Evolutionary conservation across 805 yeast genomes (phyloP), one percentile per base, ranked within the genome.

Genomic region (Lipomyces spencermartinsiae): DNA sequence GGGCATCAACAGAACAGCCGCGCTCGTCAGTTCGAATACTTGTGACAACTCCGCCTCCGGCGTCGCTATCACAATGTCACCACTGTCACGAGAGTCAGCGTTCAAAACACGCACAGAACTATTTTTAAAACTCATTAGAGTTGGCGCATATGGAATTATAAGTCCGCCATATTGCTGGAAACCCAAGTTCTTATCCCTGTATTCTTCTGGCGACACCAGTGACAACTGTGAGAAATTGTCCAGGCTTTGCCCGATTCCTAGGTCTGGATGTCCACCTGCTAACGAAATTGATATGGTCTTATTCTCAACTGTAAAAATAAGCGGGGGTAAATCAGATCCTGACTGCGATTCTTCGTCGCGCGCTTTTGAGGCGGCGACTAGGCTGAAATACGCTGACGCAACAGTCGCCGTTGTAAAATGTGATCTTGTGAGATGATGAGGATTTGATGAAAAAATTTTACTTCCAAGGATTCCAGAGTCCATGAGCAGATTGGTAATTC

Each of bases 101-200:
- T 65, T 65, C n/a, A 56, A 31, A 25, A 63, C 19, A 60, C 29
- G 59, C 25, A 65, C 53, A 12, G 67, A 31, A 31, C 59, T 51
- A 19, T 62, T 63, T 14, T 39, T 19, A 46, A 65, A 65, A 25
- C 35, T 31, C 62, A 65, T 62, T 2, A 35, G 3, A 14, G 60
- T 54, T 10, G 68, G 67, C 16, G 59, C 62, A 22, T 65, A 65
- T 2, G 68, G 64, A 5, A 65, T 25, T 9, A 58, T 7, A 59
- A 61, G 19, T 3, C 67, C 64, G 57, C 67, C 68, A 43, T 57
- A 62, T 35, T 63, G 67, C 39, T 59, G 29, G n/a, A 35, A 62
- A 16, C 33, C 25, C 16, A 16, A 9, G 9, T 35, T 14, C 31
- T 33, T 9, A 10, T 56, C 31, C 39, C 31, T 31, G 31, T 46